Conservation (phyloP, 2,329 filamentous ascomycete species). For the Neofusicoccum cordaticola region DNA sequence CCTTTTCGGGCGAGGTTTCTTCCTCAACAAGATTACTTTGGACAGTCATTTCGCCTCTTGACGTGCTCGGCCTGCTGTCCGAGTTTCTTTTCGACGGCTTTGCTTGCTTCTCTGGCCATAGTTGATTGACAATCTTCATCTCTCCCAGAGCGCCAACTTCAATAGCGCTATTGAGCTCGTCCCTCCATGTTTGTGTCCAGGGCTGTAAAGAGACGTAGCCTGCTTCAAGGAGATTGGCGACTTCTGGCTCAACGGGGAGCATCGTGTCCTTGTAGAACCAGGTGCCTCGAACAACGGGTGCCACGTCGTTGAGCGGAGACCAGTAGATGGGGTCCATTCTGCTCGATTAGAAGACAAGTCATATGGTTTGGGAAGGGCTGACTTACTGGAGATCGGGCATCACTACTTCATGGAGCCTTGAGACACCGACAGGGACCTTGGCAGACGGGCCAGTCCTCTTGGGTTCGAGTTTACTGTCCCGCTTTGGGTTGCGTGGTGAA, state of each 20-base stretch:
- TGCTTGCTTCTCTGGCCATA: conserved; percentile 69
- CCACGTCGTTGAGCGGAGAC: conserved; percentile 88
- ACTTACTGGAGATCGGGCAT: conserved; percentile 54
- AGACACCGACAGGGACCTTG: conserved; percentile 81
- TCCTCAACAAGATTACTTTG: conserved; percentile 5
- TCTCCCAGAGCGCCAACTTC: conserved; percentile 88
- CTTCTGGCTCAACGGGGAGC: conserved; percentile 77
- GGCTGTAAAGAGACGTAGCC: conserved; percentile 83
- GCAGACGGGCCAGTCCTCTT: conserved; percentile 39
- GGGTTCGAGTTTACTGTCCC: conserved; percentile 26
- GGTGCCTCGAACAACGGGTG: conserved; percentile 77
- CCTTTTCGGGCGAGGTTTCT: conserved; percentile 35
- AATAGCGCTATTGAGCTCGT: conserved; percentile 85
- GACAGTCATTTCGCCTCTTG: conserved; percentile 27
- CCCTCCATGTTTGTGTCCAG: conserved; percentile 89
- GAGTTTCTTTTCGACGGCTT: conserved; percentile 53
- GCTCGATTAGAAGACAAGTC: conserved; percentile 16
- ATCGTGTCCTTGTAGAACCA: conserved; percentile 99
- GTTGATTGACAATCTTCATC: conserved; percentile 78
- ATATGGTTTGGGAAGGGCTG: too few species aligned
- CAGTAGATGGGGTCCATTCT: conserved; percentile 59
- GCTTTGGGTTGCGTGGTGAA: conserved; percentile 24
- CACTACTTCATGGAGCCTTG: conserved; percentile 84
- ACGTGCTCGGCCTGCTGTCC: conserved; percentile 43
- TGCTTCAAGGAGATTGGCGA: conserved; percentile 90